Evolutionary conservation across 345 rosid species (phyloP).

Genomic region (Linum tenue): DNA sequence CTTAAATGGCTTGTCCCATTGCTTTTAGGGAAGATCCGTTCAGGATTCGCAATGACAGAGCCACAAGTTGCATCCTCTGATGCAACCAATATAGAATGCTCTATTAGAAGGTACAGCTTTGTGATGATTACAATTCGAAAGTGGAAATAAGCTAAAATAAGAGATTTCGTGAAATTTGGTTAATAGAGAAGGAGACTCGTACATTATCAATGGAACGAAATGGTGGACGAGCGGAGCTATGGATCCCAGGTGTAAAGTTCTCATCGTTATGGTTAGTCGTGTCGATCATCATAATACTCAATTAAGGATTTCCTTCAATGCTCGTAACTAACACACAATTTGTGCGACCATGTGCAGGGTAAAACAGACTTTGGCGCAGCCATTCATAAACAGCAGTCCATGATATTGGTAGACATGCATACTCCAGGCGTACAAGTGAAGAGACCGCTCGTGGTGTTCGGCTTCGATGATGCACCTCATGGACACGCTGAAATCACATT

Average conservation of each 20-base stretch:
- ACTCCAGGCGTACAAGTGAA: constrained; percentile 66
- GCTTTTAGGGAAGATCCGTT: constrained; percentile 86
- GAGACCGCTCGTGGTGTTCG: constrained; percentile 83
- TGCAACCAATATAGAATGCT: constrained; percentile 95
- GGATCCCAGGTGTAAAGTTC: constrained; percentile 97
- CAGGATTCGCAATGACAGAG: constrained; percentile 99
- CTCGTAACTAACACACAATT: constrained; percentile 1
- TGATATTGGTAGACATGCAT: constrained; percentile 76
- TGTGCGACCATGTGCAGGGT: constrained; percentile 43
- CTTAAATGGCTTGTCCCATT: constrained; percentile 85
- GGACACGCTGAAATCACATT: constrained; percentile 91
- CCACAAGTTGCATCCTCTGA: constrained; percentile 99
- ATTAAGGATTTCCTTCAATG: no score
- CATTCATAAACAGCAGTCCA: constrained; percentile 88
- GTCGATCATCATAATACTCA: not conserved
- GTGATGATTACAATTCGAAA: no score
- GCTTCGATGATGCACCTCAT: constrained; percentile 97
- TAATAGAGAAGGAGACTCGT: constrained; percentile 68
- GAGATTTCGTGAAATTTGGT: not conserved
- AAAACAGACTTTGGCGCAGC: constrained; percentile 76
- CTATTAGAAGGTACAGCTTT: constrained; percentile 54
- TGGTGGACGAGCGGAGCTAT: constrained; percentile 99
- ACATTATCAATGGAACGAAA: constrained; percentile 77
- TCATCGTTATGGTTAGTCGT: constrained; percentile 87
- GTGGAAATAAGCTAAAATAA: no score